Conservation (phyloP, 2,329 filamentous ascomycete species). For the Lachnellula hyalina region DNA sequence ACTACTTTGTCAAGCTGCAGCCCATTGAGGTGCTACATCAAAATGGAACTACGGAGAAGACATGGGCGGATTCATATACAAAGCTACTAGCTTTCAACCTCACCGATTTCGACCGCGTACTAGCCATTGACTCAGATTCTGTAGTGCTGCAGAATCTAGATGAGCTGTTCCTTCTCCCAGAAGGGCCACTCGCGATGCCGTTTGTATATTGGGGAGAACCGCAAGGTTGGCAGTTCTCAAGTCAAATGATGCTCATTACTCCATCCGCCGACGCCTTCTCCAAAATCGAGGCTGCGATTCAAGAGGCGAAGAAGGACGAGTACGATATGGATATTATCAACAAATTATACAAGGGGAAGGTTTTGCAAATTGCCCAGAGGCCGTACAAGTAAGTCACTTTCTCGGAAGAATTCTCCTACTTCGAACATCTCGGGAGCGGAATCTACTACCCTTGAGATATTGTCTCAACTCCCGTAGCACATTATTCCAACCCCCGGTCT, state of each 20-base stretch:
- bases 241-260: conserved; percentile 22
- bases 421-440: no score
- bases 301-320: conserved; percentile 14
- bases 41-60: conserved; percentile 12
- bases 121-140: conserved; percentile 23
- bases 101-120: conserved; percentile 23
- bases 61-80: conserved; percentile 24
- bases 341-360: conserved; percentile 44
- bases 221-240: conserved; percentile 20
- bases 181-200: conserved; percentile 25
- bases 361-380: conserved; percentile 51
- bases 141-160: conserved; percentile 23
- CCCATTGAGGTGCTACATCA: conserved; percentile 21
- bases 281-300: conserved; percentile 16
- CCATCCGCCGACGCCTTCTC: conserved; percentile 19
- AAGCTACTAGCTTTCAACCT: conserved; percentile 29
- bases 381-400: conserved; percentile 37
- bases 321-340: conserved; percentile 38
- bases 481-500: no score
- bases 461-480: no score
- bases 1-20: conserved; percentile 23
- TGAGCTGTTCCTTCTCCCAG: conserved; percentile 25
- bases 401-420: no score
- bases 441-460: no score
- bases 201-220: conserved; percentile 24